Percentiles rank a stretch among this genome's conserved stretches.
Evolutionary conservation across 2,329 filamentous ascomycete genomes (phyloP).

Genomic region (Lecanosticta acicola): DNA sequence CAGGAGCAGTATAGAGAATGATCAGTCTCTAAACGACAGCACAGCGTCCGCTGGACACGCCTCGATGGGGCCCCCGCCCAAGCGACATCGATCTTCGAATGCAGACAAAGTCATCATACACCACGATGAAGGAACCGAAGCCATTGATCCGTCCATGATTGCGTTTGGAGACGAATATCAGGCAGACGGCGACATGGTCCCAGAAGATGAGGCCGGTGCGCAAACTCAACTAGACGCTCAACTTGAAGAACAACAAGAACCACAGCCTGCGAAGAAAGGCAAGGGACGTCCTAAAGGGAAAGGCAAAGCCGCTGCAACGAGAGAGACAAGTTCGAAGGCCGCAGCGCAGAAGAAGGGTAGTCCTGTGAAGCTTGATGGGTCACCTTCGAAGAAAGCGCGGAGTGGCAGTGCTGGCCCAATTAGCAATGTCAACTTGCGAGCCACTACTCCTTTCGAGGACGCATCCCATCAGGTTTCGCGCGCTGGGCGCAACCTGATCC

Average conservation of each 20-base stretch:
- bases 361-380: slow-evolving; percentile 18
- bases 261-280: slow-evolving; percentile 11
- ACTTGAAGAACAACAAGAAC: slow-evolving; percentile 8
- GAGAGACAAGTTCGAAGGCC: slow-evolving; percentile 22
- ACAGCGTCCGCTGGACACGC: slow-evolving; percentile 5
- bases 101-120: slow-evolving; percentile 6
- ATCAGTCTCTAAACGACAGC: slow-evolving; percentile 11
- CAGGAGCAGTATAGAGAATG: slow-evolving; percentile 15
- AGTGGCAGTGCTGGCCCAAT: slow-evolving; percentile 28
- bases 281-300: slow-evolving; percentile 15
- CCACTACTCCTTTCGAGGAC: slow-evolving; percentile 40
- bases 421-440: slow-evolving; percentile 34
- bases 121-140: slow-evolving; percentile 12
- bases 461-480: slow-evolving; percentile 59
- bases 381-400: slow-evolving; percentile 16
- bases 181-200: slow-evolving; percentile 10
- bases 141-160: slow-evolving; percentile 10
- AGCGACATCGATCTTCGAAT: slow-evolving; percentile 17
- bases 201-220: slow-evolving; percentile 8
- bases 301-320: slow-evolving; percentile 13
- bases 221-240: slow-evolving; percentile 17
- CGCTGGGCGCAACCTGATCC: slow-evolving; percentile 71
- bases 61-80: slow-evolving; percentile 8
- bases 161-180: slow-evolving; percentile 12
- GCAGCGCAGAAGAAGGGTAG: slow-evolving; percentile 17